These are phyloP conservation scores for Fusarium haematococcum DNA, from an alignment of 2,329 filamentous ascomycete genomes.

Conservation along the genomic window DNA sequence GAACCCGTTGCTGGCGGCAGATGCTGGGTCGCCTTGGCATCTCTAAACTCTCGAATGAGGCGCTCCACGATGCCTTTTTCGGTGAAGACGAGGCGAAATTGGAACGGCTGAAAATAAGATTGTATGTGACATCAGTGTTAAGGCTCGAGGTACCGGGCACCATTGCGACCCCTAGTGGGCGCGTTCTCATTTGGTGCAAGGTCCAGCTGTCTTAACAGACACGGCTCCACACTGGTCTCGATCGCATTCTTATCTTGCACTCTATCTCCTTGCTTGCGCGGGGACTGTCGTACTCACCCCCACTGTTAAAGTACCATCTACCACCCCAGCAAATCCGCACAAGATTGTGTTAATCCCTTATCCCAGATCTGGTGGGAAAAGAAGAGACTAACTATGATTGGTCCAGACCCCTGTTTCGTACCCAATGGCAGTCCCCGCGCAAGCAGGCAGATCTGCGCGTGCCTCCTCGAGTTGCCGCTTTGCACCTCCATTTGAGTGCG, in stretches of 20 bases:
- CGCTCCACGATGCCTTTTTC: neutral
- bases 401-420: too few relatives aligned
- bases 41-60: neutral
- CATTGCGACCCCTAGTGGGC: rapidly evolving
- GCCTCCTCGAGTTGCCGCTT: too few relatives aligned
- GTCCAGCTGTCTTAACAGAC: neutral
- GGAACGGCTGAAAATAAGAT: neutral
- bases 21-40: neutral
- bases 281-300: too few relatives aligned
- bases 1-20: neutral
- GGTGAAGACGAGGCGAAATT: neutral
- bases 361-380: too few relatives aligned
- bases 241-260: neutral
- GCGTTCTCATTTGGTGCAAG: neutral
- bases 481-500: too few relatives aligned
- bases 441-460: too few relatives aligned
- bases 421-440: too few relatives aligned
- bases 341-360: too few relatives aligned
- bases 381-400: too few relatives aligned
- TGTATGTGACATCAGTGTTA: neutral
- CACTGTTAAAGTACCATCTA: too few relatives aligned
- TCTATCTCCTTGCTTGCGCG: neutral
- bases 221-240: neutral
- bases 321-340: too few relatives aligned
- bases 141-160: neutral